These are phyloP conservation scores for Zygoascus tannicola DNA, from an alignment of 805 yeast genomes.

Conservation along the genomic window DNA sequence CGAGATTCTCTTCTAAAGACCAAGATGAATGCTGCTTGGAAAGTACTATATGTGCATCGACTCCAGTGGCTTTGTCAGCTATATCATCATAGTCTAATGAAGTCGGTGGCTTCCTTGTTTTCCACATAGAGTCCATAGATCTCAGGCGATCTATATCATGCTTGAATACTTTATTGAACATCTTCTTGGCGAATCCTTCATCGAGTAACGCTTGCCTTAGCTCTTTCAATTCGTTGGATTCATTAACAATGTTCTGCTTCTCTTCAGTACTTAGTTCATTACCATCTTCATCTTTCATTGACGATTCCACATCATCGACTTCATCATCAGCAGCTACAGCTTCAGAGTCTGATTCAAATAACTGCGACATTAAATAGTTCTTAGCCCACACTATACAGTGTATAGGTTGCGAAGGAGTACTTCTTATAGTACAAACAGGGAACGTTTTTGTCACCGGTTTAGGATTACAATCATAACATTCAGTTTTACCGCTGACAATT, in stretches of 20 bases:
- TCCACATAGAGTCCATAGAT: conserved; percentile 69
- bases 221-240: conserved; percentile 29
- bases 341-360: conserved; percentile 58
- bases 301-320: conserved; percentile 58
- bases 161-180: conserved; percentile 43
- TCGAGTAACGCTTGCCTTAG: conserved; percentile 25
- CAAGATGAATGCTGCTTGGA: conserved; percentile 40
- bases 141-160: conserved; percentile 73
- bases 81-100: conserved; percentile 41
- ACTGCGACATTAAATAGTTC: conserved; percentile 71
- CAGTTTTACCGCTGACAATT: conserved; percentile 69
- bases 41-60: background rate
- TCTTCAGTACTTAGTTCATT: conserved; percentile 28
- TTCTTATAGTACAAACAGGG: conserved; percentile 94
- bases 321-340: conserved; percentile 55
- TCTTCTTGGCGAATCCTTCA: conserved; percentile 27
- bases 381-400: conserved; percentile 98
- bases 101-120: conserved; percentile 54
- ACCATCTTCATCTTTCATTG: conserved; percentile 58
- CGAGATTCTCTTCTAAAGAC: conserved; percentile 54
- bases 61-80: conserved; percentile 11
- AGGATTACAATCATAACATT: conserved; percentile 87
- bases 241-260: conserved; percentile 26
- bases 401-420: conserved; percentile 93
- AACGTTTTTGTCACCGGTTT: conserved; percentile 83